Evolutionary conservation across 148 eudicot species (phyloP), one percentile per base, ranked within the genome.

Genomic region (Cornus controversa): DNA sequence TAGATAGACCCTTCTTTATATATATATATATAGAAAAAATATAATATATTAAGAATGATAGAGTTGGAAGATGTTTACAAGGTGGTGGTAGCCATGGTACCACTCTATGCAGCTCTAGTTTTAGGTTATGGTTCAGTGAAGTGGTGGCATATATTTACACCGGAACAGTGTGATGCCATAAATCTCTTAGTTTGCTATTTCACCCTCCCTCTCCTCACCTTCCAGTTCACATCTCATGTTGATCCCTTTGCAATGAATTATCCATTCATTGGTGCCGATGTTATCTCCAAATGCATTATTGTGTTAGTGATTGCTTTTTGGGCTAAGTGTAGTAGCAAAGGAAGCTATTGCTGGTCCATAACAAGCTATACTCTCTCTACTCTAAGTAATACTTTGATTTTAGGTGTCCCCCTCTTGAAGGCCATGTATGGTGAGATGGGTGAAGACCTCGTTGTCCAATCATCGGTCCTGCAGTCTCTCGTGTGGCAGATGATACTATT

Each of bases 91-190:
- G 98, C 94, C 60, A 89, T 86, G 83, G 90, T 82, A 9, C 98
- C 98, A 9, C 93, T 94, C 11, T 94, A 94, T 72, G 85, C 87
- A 4, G 98, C 98, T 0, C 60, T 94, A 42, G 29, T 85, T 6
- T 57, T 94, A 73, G 98, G 98, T 0, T 94, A 92, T 66, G 91
- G 87, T 0, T 92, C 98, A 0, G 86, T 94, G 3, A 92, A 81
- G 26, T 92, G 94, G 94, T 90, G 96, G 93, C 83, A 73, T 20
- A 77, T 94, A 2, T 90, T 92, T 72, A 87, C 77, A 2, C 74
- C 80, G 0, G 96, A 94, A 5, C 93, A 94, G 34, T 82, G 88
- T 10, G 89, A 94, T 22, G 96, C 98, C 6, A 82, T 94, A 9
- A 91, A 94, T 79, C 83, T 84, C 16, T 81, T 94, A 0, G 96